phyloP scores from a whole-genome alignment of 179 eudicot species.

The Camellia oleifera region DNA sequence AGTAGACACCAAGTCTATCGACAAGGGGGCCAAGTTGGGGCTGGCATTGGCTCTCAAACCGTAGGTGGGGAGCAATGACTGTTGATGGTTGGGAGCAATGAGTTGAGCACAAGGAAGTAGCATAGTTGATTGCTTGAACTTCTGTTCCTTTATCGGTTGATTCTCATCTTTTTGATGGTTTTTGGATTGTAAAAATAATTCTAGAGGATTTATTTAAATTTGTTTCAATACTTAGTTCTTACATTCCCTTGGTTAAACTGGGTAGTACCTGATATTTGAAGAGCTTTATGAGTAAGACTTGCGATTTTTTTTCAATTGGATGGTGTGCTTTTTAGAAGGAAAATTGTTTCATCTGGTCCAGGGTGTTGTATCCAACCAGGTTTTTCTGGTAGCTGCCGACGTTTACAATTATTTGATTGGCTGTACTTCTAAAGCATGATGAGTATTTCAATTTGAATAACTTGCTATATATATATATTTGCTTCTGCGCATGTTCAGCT shows the following conservation, averaged over 20 bases:
- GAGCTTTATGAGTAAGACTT: background rate
- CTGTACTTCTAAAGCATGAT: background rate
- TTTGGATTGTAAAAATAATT: background rate
- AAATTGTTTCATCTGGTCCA: background rate
- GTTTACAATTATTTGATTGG: background rate
- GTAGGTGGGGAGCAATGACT: background rate
- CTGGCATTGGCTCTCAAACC: slow-evolving; percentile 31
- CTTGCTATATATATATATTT: too few relatives aligned
- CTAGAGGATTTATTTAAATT: background rate
- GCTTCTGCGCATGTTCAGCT: too few relatives aligned
- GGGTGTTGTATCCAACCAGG: background rate
- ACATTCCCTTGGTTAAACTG: background rate
- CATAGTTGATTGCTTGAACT: background rate
- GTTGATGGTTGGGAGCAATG: too few relatives aligned
- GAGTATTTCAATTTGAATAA: too few relatives aligned
- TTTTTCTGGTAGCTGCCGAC: background rate
- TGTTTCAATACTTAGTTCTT: background rate
- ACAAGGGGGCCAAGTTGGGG: slow-evolving; percentile 29
- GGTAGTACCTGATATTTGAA: slow-evolving; percentile 2
- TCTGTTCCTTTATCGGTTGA: background rate
- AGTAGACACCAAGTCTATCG: slow-evolving; percentile 28
- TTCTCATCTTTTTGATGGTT: slow-evolving; percentile 10
- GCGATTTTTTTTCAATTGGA: background rate
- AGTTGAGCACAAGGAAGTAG: background rate
- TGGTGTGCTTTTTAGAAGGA: background rate